These are phyloP conservation scores for Aspergillus sclerotialis DNA, from an alignment of 2,329 filamentous ascomycete species.

Conservation along the genomic window DNA sequence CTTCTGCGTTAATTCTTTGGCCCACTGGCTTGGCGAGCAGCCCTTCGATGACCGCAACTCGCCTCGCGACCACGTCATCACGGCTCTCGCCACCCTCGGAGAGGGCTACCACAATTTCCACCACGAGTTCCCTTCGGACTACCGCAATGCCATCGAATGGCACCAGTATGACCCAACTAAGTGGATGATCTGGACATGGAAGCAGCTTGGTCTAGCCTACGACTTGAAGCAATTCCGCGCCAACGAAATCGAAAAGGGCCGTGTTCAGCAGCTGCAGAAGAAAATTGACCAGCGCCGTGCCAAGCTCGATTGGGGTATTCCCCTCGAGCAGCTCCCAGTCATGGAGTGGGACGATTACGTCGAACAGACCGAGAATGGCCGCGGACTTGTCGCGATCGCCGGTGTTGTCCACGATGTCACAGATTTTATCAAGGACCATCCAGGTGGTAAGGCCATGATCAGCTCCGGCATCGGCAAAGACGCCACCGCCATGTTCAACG, in stretches of 20 bases:
- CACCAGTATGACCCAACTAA: constrained; percentile 89
- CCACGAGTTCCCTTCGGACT: constrained; percentile 89
- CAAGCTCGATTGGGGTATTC: constrained; percentile 77
- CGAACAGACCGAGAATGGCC: constrained; percentile 68
- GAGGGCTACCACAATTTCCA: constrained; percentile 96
- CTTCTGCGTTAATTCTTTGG: constrained; percentile 87
- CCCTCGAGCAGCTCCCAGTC: constrained; percentile 77
- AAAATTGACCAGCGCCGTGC: constrained; percentile 83
- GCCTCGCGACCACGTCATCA: constrained; percentile 80
- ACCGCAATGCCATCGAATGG: constrained; percentile 87
- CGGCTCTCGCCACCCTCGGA: constrained; percentile 74
- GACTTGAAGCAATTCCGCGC: constrained; percentile 85
- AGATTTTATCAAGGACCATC: constrained; percentile 81
- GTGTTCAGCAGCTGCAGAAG: constrained; percentile 83
- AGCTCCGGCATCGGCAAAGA: constrained; percentile 77
- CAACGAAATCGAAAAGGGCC: constrained; percentile 90
- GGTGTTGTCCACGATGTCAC: constrained; percentile 81
- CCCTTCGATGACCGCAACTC: constrained; percentile 91
- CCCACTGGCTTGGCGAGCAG: constrained; percentile 87
- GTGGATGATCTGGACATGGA: constrained; percentile 80
- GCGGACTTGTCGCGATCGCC: constrained; percentile 68
- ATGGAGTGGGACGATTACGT: constrained; percentile 84
- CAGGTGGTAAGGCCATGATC: constrained; percentile 85
- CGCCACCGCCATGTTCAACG: constrained; percentile 85
- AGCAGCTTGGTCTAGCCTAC: constrained; percentile 74